A percentile compares a stretch with the other conserved stretches of the same genome.
These are phyloP conservation scores for Balamuthia mandrillaris DNA, from an alignment of 208 protist genomes.

Conservation along the genomic window DNA sequence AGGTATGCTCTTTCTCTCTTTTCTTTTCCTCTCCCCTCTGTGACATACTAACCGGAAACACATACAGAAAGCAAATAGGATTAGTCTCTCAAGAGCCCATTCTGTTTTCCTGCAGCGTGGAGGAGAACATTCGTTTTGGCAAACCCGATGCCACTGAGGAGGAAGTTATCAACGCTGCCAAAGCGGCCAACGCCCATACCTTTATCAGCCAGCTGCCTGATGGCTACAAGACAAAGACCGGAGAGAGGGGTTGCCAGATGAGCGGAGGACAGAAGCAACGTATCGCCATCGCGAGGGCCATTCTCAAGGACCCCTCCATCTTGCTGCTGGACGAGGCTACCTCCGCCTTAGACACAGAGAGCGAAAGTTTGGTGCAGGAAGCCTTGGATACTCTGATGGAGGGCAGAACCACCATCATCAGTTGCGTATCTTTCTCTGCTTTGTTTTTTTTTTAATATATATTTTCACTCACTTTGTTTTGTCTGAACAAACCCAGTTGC, in stretches of 20 bases:
- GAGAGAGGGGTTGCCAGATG: conserved; percentile 59
- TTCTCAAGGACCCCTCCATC: conserved; percentile 66
- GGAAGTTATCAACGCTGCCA: conserved; percentile 29
- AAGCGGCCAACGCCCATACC: conserved; percentile 31
- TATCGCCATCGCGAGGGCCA: conserved; percentile 68
- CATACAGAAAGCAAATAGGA: conserved; percentile 46
- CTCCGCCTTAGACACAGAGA: conserved; percentile 65
- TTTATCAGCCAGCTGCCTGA: neutral
- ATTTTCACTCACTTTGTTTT: too few species aligned
- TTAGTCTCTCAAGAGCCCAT: conserved; percentile 53
- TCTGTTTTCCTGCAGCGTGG: neutral
- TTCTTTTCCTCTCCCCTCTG: too few species aligned
- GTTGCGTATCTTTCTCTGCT: conserved; percentile 70
- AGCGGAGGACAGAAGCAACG: conserved; percentile 72
- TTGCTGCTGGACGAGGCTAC: conserved; percentile 75
- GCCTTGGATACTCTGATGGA: conserved; percentile 77
- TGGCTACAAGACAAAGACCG: conserved; percentile 75
- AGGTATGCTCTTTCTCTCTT: too few species aligned
- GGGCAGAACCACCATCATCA: conserved; percentile 79
- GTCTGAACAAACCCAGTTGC: too few species aligned
- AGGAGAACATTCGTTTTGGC: conserved; percentile 25
- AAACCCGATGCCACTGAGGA: conserved; percentile 31
- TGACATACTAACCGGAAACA: neutral
- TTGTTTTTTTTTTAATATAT: too few species aligned
- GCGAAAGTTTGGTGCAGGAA: conserved; percentile 75